These are phyloP conservation scores for Aspergillus mulundensis DNA, from an alignment of 495 filamentous ascomycete genomes.

Conservation along the genomic window DNA sequence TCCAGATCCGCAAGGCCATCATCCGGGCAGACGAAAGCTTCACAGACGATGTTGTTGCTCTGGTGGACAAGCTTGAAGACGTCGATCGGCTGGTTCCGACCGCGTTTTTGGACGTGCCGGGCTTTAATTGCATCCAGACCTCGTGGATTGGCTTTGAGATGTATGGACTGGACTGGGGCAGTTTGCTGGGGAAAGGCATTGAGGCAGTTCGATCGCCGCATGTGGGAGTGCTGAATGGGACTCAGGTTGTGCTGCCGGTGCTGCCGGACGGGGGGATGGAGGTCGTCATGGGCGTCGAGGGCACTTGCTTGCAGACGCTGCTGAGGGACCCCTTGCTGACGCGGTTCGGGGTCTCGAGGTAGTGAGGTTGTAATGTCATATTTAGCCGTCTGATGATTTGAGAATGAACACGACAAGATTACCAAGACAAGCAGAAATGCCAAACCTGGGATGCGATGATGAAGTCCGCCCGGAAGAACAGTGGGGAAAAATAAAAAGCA, in stretches of 20 bases:
- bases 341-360: slow-evolving; percentile 22
- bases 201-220: slow-evolving; percentile 29
- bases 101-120: slow-evolving; percentile 31
- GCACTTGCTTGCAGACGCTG: slow-evolving; percentile 21
- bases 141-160: slow-evolving; percentile 31
- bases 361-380: no score
- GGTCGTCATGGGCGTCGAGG: slow-evolving; percentile 31
- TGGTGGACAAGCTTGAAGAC: slow-evolving; percentile 22
- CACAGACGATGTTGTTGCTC: slow-evolving; percentile 23
- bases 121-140: slow-evolving; percentile 29
- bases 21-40: slow-evolving; percentile 23
- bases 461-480: no score
- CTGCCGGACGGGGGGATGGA: slow-evolving; percentile 35
- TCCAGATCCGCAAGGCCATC: slow-evolving; percentile 27
- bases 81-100: slow-evolving; percentile 28
- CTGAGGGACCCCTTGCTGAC: slow-evolving; percentile 25
- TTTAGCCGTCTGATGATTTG: no score
- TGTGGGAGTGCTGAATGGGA: slow-evolving; percentile 31
- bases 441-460: no score
- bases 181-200: slow-evolving; percentile 27
- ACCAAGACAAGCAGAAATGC: no score
- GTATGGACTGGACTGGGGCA: slow-evolving; percentile 32
- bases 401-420: no score
- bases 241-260: slow-evolving; percentile 30
- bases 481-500: no score